Percentiles rank a stretch among this genome's conserved stretches.
These are phyloP conservation scores for Phaffomyces opuntiae DNA, from an alignment of 805 yeast species.

Conservation along the genomic window DNA sequence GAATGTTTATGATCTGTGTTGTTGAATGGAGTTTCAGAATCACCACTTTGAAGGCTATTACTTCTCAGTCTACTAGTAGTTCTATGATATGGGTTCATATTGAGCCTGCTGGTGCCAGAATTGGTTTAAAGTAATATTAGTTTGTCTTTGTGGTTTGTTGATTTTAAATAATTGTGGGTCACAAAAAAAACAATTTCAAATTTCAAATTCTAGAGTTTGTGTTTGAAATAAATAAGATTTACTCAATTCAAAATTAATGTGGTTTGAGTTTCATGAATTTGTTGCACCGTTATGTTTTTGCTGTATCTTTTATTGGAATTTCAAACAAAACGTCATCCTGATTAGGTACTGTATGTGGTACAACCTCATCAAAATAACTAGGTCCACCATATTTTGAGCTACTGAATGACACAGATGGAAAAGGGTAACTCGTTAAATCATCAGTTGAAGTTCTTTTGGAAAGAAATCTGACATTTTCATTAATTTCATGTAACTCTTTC, in stretches of 20 bases:
- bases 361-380: neutral
- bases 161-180: neutral
- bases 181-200: neutral
- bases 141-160: neutral
- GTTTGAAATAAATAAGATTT: neutral
- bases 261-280: neutral
- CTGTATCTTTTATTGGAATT: conserved; percentile 2
- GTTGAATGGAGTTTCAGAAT: neutral
- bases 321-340: neutral
- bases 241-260: no score
- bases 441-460: neutral
- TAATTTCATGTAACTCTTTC: neutral
- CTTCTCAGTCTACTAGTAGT: neutral
- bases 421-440: neutral
- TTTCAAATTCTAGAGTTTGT: neutral
- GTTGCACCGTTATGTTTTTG: neutral
- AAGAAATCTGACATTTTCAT: neutral
- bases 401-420: conserved; percentile 1
- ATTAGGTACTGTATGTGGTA: neutral
- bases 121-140: no score
- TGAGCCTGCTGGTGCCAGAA: neutral
- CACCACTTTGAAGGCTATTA: neutral
- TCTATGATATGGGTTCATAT: conserved; percentile 2
- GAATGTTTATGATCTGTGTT: neutral
- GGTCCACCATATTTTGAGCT: neutral